Evolutionary conservation across 352 stramenopile species (phyloP).

Genomic region (Phytophthora lateralis): DNA sequence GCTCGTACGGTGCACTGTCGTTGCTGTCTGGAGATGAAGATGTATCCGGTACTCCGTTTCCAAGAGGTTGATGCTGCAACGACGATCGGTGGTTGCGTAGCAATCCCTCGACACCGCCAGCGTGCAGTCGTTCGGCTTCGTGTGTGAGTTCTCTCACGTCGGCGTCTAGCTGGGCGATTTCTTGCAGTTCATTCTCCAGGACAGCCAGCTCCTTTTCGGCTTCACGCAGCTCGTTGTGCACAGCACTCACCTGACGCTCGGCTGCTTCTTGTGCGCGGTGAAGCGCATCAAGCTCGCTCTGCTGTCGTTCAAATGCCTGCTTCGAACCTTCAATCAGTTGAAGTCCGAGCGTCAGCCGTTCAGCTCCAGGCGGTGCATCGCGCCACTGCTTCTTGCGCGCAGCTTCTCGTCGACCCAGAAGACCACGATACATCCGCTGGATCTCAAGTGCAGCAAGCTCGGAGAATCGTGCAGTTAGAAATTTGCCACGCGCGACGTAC

Average conservation of each 20-base stretch:
- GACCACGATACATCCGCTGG: conserved; percentile 90
- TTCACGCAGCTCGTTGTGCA: conserved; percentile 91
- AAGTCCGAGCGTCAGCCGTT: conserved; percentile 89
- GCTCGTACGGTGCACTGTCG: conserved; percentile 46
- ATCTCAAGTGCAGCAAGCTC: conserved; percentile 88
- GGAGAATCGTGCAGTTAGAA: conserved; percentile 62
- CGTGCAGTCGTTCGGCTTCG: conserved; percentile 87
- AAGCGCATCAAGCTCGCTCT: conserved; percentile 92
- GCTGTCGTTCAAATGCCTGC: conserved; percentile 91
- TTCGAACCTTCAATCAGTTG: conserved; percentile 94
- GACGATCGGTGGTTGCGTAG: conserved; percentile 36
- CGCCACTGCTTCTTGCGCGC: conserved; percentile 84
- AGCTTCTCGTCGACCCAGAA: conserved; percentile 73
- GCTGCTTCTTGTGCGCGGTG: conserved; percentile 91
- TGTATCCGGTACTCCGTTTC: conserved; percentile 49
- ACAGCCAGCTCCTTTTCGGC: conserved; percentile 91
- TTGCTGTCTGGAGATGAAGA: conserved; percentile 18
- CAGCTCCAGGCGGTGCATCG: conserved; percentile 84
- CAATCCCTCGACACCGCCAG: conserved; percentile 61
- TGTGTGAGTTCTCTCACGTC: conserved; percentile 92
- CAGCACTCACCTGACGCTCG: conserved; percentile 88
- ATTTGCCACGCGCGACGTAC: conserved; percentile 74
- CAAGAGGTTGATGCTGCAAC: conserved; percentile 45
- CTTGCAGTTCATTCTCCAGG: conserved; percentile 90
- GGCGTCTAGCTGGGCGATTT: conserved; percentile 93